Conservation (phyloP, 768 basidiomycete genomes). For the Russula earlei region DNA sequence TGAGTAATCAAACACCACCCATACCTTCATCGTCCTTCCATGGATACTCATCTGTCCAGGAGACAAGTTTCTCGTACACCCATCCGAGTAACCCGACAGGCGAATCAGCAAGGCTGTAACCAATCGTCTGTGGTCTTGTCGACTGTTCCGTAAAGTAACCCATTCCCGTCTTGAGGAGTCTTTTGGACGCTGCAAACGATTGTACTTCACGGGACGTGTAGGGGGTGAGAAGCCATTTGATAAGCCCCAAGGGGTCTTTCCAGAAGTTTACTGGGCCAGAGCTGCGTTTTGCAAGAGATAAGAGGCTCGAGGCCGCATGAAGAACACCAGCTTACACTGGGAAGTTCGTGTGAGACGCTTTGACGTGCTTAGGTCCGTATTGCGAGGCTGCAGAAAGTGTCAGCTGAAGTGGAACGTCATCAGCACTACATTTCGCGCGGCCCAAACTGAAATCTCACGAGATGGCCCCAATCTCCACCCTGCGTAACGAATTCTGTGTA, state of each 20-base stretch:
- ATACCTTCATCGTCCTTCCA: constrained; percentile 47
- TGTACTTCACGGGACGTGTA: constrained; percentile 31
- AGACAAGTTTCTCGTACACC: constrained; percentile 27
- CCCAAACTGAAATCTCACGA: no score
- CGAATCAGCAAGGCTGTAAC: constrained; percentile 45
- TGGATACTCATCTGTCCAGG: constrained; percentile 35
- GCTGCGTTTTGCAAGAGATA: constrained; percentile 9
- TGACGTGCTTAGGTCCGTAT: constrained; percentile 21
- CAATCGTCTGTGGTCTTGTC: constrained; percentile 29
- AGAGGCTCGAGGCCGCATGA: no score
- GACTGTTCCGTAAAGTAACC: constrained; percentile 35
- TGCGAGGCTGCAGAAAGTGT: constrained; percentile 21
- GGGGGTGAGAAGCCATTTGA: constrained; percentile 16
- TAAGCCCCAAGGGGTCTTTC: constrained; percentile 23
- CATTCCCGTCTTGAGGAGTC: constrained; percentile 25
- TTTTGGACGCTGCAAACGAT: constrained; percentile 24
- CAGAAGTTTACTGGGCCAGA: constrained; percentile 21
- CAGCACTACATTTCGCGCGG: no score
- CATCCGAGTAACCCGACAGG: constrained; percentile 36
- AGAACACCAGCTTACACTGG: constrained; percentile 20
- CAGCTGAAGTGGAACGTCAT: constrained; percentile 17
- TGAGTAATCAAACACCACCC: no score
- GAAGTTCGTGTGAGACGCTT: constrained; percentile 29
- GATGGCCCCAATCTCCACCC: constrained; percentile 38
- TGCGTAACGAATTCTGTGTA: constrained; percentile 32